Base-by-base conservation (phyloP, 2,329 filamentous ascomycete genomes). In the Cadophora malorum region DNA sequence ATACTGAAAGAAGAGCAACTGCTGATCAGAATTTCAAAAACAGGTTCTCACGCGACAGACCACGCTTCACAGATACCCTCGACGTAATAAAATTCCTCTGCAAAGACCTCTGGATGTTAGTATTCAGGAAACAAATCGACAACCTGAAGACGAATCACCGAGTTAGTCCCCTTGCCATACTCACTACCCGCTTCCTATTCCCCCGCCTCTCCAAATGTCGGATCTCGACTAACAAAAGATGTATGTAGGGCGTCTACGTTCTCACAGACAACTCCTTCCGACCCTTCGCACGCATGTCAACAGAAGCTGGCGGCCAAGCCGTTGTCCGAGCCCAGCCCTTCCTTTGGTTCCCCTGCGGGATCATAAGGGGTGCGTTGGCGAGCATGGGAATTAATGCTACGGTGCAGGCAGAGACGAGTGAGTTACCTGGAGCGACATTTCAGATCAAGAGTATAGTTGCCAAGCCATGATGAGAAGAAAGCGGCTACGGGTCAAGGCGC, bases 31-130 rank as follows among this genome's bases (percentile, higher is more conserved):
- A 25, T 49, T 5, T 4, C 23, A 6, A 47, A 65, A 16, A 60
- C 74, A 94, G 92, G 64, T 94, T 96, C 83, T 93, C 91, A 10
- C 86, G 88, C 77, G 92, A 96, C 78, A 86, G 93, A 63, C 93
- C 95, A 50, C 91, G 94, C 60, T 96, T 97, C 78, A 92, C 91
- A 70, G 94, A 97, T 75, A 94, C 94, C 4, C 88, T 99, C 52
- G 96, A 98, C 78, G 91, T 94, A 61, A 99, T 99, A 79, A 99
- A 99, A 79, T 98, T 99, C 77, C 85, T 99, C 61, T 99, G 96
- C 87, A 99, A 99, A 83, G 96, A 99, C 79, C 85, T 99, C 55
- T 99, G 96, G 96, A 94, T 89, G 41, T 85, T 98, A 23, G 88
- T 97, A 19, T 99, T 97, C 80, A 87, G 92, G 78, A 99, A 99